phyloP scores from a whole-genome alignment of 2,329 filamentous ascomycete genomes.

The Beauveria rudraprayagi region DNA sequence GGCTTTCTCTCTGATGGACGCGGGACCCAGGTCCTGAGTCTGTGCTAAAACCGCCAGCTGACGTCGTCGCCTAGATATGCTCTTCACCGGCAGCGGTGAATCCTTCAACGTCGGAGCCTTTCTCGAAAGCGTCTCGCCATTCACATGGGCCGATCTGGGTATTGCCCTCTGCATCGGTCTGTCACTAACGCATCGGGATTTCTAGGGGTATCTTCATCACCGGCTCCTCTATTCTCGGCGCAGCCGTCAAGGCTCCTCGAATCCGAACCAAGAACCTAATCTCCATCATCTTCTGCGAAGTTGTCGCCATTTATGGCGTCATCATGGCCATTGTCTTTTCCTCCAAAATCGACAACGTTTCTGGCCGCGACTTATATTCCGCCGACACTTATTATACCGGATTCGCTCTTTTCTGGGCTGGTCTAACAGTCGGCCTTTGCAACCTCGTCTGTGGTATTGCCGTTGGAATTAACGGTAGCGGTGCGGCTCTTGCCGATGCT shows the following conservation, averaged over 20 bases:
- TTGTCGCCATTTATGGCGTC: constrained; percentile 98
- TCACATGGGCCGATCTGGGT: constrained; percentile 84
- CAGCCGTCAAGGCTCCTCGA: constrained; percentile 89
- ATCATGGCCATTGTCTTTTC: constrained; percentile 99
- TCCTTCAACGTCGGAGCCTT: constrained; percentile 95
- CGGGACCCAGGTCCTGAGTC: not conserved
- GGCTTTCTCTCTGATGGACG: constrained; percentile 26
- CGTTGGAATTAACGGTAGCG: constrained; percentile 96
- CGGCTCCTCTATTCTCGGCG: constrained; percentile 92
- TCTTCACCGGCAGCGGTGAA: constrained; percentile 95
- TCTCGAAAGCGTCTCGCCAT: constrained; percentile 87
- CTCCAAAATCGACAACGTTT: constrained; percentile 66
- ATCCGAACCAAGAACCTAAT: constrained; percentile 99
- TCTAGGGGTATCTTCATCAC: constrained; percentile 97
- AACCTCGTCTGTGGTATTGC: constrained; percentile 94
- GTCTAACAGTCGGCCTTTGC: constrained; percentile 88
- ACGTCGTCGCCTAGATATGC: constrained; percentile 64
- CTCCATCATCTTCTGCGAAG: constrained; percentile 99
- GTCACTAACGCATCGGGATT: constrained; percentile 30
- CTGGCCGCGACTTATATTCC: constrained; percentile 58
- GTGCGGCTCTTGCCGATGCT: constrained; percentile 91
- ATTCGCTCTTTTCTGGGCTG: constrained; percentile 92
- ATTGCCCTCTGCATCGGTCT: constrained; percentile 92
- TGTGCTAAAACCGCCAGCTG: constrained; percentile 4
- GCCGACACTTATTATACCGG: constrained; percentile 86